phyloP scores from a whole-genome alignment of 139 green algal genomes.

The Mesostigma viride region DNA sequence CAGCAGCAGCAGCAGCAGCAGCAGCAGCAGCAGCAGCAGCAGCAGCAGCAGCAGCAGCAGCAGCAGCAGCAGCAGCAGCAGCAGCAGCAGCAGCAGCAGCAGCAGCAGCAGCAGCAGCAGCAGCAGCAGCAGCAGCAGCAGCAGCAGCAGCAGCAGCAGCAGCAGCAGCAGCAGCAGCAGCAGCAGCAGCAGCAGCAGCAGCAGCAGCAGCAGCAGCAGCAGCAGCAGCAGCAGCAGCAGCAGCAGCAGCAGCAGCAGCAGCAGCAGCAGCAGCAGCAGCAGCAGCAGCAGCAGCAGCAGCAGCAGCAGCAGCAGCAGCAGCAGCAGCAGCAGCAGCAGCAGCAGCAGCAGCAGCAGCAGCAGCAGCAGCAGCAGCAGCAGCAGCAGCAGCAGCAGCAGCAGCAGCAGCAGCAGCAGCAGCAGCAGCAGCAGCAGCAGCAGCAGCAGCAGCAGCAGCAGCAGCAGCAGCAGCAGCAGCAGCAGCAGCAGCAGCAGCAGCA shows the following conservation, averaged over 20 bases:
- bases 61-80: conserved; percentile 1
- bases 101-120: conserved; percentile 1
- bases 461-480: conserved; percentile 1
- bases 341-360: conserved; percentile 1
- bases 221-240: conserved; percentile 1
- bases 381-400: background rate
- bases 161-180: conserved; percentile 1
- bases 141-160: background rate
- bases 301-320: conserved; percentile 1
- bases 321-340: background rate
- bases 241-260: conserved; percentile 1
- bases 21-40: background rate
- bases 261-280: background rate
- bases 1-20: conserved; percentile 1
- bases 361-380: conserved; percentile 1
- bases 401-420: conserved; percentile 1
- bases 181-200: conserved; percentile 1
- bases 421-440: conserved; percentile 1
- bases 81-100: background rate
- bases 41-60: conserved; percentile 1
- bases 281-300: conserved; percentile 1
- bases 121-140: conserved; percentile 1
- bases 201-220: background rate
- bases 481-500: conserved; percentile 1
- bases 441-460: background rate